Evolutionary conservation across 169 alveolate species (phyloP), one percentile per base, ranked within the genome.

Genomic region (Nephromyces sp.): DNA sequence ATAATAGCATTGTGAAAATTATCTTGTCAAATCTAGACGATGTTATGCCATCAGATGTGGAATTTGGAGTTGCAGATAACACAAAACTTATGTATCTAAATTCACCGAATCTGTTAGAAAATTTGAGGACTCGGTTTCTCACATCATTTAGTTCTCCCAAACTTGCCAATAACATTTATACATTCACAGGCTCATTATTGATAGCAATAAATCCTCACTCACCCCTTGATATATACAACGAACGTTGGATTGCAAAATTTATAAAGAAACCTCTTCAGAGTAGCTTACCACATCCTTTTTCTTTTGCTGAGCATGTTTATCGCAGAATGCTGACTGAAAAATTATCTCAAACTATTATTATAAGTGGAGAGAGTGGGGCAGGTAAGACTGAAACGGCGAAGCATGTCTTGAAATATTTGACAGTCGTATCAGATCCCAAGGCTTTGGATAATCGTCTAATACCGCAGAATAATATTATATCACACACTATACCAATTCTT

Each of bases 351-450:
- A 91, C 98, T 21, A 91, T 97, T 30, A 95, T 98, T 43, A 96
- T 98, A 66, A 90, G 98, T n/a, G 99, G 99, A 0, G 99, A 98
- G 80, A 90, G 98, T 63, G 99, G 99, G 0, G 98, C 99, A 5
- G 99, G 99, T 5, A 98, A 98, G 86, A 97, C 99, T 0, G 99
- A 97, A 88, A 94, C 99, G 34, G 96, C 99, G 31, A 84, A n/a
- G 65, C 53, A 62, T 62, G 68, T 62, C 15, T 62, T 32, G 25
- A 15, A 62, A n/a, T n/a, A 32, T n/a, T 32, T 62, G 68, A 62
- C 32, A n/a, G 27, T 43, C 32, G 53, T n/a, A 15, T 62, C 27
- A 15, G 15, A n/a, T 62, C 25, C 15, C n/a, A 15, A 43, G n/a
- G n/a, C 57, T 15, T n/a, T n/a, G 15, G 25, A n/a, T n/a, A n/a